These are phyloP conservation scores for Stemphylium vesicarium DNA, from an alignment of 2,329 filamentous ascomycete species.

Conservation along the genomic window DNA sequence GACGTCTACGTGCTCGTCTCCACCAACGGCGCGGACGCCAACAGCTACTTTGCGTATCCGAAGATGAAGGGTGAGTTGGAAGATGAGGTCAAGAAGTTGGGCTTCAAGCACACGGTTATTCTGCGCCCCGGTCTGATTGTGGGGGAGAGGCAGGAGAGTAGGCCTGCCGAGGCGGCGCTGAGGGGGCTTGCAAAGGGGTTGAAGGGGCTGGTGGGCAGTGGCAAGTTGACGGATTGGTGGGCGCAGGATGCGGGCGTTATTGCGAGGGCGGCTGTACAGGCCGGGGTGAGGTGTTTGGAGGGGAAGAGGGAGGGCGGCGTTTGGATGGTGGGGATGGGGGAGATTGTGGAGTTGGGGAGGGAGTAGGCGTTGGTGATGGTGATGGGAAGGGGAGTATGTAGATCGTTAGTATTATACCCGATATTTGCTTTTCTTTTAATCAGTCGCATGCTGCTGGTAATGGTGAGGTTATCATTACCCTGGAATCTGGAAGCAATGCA, in stretches of 20 bases:
- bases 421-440: neutral
- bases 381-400: neutral
- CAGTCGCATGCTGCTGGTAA: too few relatives aligned
- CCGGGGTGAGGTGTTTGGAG: constrained; percentile 58
- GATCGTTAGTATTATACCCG: neutral
- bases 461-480: too few relatives aligned
- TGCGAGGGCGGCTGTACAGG: constrained; percentile 69
- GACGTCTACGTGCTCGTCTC: constrained; percentile 82
- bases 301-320: constrained; percentile 63
- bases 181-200: constrained; percentile 59
- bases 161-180: constrained; percentile 64
- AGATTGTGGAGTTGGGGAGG: constrained; percentile 72
- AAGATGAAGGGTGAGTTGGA: constrained; percentile 90
- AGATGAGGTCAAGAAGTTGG: constrained; percentile 72
- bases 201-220: constrained; percentile 32
- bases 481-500: too few relatives aligned
- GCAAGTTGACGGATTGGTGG: constrained; percentile 65
- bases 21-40: constrained; percentile 59
- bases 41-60: constrained; percentile 59
- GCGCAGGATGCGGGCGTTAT: constrained; percentile 79
- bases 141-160: constrained; percentile 69
- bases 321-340: constrained; percentile 65
- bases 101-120: constrained; percentile 80
- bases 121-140: constrained; percentile 76
- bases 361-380: neutral